Conservation (phyloP, 106 monocot species). For the Dendrobium huoshanense region DNA sequence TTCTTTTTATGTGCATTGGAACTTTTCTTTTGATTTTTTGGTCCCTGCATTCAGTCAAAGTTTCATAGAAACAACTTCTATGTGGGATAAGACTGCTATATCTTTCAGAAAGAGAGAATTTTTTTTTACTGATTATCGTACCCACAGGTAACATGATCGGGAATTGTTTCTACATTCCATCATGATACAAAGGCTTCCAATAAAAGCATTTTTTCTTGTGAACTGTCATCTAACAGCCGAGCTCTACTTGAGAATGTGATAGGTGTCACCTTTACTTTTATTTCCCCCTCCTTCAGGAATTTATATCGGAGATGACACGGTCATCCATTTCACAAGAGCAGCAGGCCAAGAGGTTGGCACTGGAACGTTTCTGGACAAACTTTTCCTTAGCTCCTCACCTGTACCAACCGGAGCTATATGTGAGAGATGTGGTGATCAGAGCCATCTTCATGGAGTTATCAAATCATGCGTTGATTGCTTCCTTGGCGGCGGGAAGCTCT, state of each 20-base stretch:
- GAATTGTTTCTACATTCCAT: neutral
- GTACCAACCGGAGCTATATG: conserved; percentile 18
- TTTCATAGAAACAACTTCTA: too few species aligned
- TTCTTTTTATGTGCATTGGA: too few species aligned
- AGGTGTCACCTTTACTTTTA: neutral
- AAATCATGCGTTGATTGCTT: conserved; percentile 82
- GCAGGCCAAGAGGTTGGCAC: conserved; percentile 80
- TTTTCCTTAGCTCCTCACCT: conserved; percentile 55
- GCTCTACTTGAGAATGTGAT: neutral
- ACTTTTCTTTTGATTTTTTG: too few species aligned
- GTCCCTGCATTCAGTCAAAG: too few species aligned
- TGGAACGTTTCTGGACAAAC: conserved; percentile 53
- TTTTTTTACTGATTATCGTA: too few species aligned
- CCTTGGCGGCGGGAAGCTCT: conserved; percentile 46
- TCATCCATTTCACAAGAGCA: conserved; percentile 80
- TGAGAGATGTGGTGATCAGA: conserved; percentile 62
- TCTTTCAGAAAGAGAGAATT: too few species aligned
- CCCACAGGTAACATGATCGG: too few species aligned
- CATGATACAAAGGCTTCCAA: neutral
- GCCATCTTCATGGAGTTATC: conserved; percentile 52
- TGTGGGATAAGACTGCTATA: too few species aligned
- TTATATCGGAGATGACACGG: conserved; percentile 60
- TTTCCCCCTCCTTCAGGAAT: conserved; percentile 40
- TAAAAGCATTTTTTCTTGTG: neutral
- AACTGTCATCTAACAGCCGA: neutral